Conservation (phyloP, 2,329 filamentous ascomycete genomes). For the Stemphylium vesicarium region DNA sequence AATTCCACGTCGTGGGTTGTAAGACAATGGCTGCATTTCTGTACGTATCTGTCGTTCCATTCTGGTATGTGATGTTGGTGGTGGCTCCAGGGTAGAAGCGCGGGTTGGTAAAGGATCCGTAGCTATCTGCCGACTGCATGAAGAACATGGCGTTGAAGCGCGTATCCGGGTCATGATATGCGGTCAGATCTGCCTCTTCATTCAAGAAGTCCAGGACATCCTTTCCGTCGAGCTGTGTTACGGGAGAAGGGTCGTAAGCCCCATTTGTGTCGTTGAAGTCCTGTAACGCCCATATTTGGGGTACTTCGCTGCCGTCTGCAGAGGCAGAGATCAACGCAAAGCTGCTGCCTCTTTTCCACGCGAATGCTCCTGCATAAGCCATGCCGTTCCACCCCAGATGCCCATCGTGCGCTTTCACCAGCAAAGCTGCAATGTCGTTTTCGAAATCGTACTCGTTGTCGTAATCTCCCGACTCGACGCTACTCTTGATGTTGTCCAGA, state of each 20-base stretch:
- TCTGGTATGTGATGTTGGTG: constrained; percentile 43
- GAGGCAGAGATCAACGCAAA: constrained; percentile 43
- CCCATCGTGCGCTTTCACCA: constrained; percentile 45
- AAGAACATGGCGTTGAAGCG: constrained; percentile 51
- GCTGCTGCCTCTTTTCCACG: constrained; percentile 38
- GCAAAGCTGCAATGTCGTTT: constrained; percentile 40
- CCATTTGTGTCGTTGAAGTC: constrained; percentile 39
- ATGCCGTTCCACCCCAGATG: constrained; percentile 48
- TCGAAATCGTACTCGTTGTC: constrained; percentile 53
- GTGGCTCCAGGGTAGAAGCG: constrained; percentile 41
- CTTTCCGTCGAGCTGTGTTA: constrained; percentile 48
- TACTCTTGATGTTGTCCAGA: constrained; percentile 43
- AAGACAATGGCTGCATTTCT: constrained; percentile 39
- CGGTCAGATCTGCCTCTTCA: constrained; percentile 35
- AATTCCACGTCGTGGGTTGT: constrained; percentile 34
- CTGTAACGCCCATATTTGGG: constrained; percentile 40
- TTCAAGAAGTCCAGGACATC: constrained; percentile 45
- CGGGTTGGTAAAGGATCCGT: constrained; percentile 40
- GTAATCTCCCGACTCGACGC: constrained; percentile 42
- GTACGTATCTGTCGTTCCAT: constrained; percentile 42
- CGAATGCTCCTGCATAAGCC: constrained; percentile 45
- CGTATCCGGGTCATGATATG: constrained; percentile 51
- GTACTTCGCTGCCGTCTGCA: constrained; percentile 35
- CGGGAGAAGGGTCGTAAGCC: constrained; percentile 39
- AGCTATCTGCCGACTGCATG: constrained; percentile 41